phyloP scores from a whole-genome alignment of 2,329 filamentous ascomycete genomes.

The Graphium sp. region DNA sequence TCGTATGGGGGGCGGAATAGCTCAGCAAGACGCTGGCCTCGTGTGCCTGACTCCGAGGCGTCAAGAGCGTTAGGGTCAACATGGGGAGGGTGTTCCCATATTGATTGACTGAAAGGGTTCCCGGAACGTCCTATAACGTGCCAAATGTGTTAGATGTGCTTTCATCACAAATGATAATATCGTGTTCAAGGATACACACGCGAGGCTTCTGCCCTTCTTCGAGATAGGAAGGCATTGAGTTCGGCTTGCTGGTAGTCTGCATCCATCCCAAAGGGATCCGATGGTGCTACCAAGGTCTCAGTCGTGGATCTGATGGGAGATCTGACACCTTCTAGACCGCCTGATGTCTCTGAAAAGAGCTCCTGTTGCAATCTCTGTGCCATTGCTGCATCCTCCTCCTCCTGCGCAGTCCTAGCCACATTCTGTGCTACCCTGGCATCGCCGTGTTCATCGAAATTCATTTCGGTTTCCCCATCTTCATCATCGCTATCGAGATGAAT shows the following conservation, averaged over 20 bases:
- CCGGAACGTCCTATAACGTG: conserved; percentile 8
- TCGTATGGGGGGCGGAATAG: conserved; percentile 88
- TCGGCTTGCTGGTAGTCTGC: too few species aligned
- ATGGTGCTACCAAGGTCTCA: conserved; percentile 64
- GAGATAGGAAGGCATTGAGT: too few species aligned
- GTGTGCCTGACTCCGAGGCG: conserved; percentile 31
- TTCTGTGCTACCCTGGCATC: conserved; percentile 20
- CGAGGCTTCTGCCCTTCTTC: too few species aligned
- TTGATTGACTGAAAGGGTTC: conserved; percentile 20
- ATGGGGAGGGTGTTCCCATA: conserved; percentile 17
- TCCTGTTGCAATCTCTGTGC: conserved; percentile 84
- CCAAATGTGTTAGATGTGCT: too few species aligned
- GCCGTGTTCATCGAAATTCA: conserved; percentile 19
- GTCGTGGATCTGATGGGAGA: conserved; percentile 85
- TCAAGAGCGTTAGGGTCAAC: too few species aligned
- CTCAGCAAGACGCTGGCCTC: conserved; percentile 69
- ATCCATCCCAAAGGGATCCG: too few species aligned
- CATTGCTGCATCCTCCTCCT: conserved; percentile 88
- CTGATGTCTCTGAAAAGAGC: conserved; percentile 47
- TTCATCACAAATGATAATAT: too few species aligned
- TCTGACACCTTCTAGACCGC: conserved; percentile 47
- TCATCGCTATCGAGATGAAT: conserved; percentile 69
- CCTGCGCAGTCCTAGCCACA: conserved; percentile 31
- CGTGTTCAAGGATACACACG: too few species aligned
- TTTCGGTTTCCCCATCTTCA: conserved; percentile 33